Evolutionary conservation across 805 yeast species (phyloP).

Genomic region (Yarrowia alimentaria): DNA sequence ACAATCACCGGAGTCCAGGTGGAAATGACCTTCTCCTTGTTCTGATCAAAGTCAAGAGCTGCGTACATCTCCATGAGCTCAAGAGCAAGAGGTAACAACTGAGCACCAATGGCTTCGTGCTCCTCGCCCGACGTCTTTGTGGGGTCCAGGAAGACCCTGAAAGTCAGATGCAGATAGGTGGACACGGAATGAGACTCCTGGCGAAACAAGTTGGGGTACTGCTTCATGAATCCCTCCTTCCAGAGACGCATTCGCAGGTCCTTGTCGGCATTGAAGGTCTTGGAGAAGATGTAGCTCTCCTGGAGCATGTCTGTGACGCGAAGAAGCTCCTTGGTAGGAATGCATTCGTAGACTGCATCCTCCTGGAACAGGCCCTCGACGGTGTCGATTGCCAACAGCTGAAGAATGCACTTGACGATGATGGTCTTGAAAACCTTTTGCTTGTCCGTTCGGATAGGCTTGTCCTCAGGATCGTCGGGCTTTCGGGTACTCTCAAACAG

Average conservation of each 20-base stretch:
- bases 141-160: conserved; percentile 71
- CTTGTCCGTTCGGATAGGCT: conserved; percentile 37
- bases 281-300: conserved; percentile 76
- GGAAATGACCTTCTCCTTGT: conserved; percentile 71
- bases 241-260: conserved; percentile 83
- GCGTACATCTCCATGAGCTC: conserved; percentile 68
- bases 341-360: conserved; percentile 61
- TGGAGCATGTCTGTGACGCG: conserved; percentile 59
- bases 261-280: conserved; percentile 82
- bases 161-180: conserved; percentile 75
- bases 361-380: conserved; percentile 72
- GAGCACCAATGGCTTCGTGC: conserved; percentile 52
- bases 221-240: conserved; percentile 88
- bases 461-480: conserved; percentile 28
- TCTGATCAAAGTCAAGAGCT: conserved; percentile 52
- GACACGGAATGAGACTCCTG: conserved; percentile 92
- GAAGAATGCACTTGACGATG: conserved; percentile 89
- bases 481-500: conserved; percentile 48
- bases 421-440: conserved; percentile 62
- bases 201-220: conserved; percentile 83
- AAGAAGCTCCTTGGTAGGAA: conserved; percentile 66
- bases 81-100: conserved; percentile 65
- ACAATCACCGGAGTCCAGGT: conserved; percentile 93
- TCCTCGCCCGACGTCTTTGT: conserved; percentile 44
- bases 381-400: conserved; percentile 82